phyloP scores from a whole-genome alignment of 352 stramenopile genomes.

The Discostella stelligera region DNA sequence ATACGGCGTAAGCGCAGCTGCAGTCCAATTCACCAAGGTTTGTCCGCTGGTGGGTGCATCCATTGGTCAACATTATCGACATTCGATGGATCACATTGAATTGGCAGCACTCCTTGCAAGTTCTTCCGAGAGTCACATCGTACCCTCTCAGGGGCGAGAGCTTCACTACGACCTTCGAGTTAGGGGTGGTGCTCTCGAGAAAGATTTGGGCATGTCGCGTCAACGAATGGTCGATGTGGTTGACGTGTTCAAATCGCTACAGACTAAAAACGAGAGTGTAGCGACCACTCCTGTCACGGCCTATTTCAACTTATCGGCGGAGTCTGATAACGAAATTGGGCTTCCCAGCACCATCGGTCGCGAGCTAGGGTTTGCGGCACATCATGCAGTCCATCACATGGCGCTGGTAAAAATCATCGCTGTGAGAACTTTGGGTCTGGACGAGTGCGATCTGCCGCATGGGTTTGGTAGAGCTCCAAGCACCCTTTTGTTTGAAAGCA shows the following conservation, averaged over 20 bases:
- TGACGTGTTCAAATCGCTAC: slow-evolving; percentile 40
- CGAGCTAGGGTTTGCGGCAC: slow-evolving; percentile 80
- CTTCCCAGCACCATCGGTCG: slow-evolving; percentile 61
- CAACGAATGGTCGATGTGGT: slow-evolving; percentile 54
- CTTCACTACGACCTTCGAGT: slow-evolving; percentile 74
- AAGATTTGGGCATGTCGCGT: slow-evolving; percentile 58
- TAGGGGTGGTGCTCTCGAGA: slow-evolving; percentile 64
- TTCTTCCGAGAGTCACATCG: slow-evolving; percentile 2
- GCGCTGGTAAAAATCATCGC: slow-evolving; percentile 82
- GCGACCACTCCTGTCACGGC: slow-evolving; percentile 44
- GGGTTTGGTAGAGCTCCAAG: slow-evolving; percentile 81
- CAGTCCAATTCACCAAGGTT: slow-evolving; percentile 45
- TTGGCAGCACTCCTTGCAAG: slow-evolving; percentile 49
- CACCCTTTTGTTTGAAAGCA: slow-evolving; percentile 67
- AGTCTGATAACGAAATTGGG: slow-evolving; percentile 56
- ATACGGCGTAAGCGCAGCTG: slow-evolving; percentile 48
- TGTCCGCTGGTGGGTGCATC: slow-evolving; percentile 70
- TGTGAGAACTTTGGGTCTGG: slow-evolving; percentile 45
- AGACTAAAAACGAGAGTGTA: slow-evolving; percentile 11
- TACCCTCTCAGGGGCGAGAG: slow-evolving; percentile 14
- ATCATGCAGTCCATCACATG: slow-evolving; percentile 84
- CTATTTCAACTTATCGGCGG: slow-evolving; percentile 73
- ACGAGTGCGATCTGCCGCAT: slow-evolving; percentile 56
- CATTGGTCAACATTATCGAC: slow-evolving; percentile 80
- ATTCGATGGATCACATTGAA: slow-evolving; percentile 80